Percentiles rank a stretch among this genome's conserved stretches.
phyloP scores from a whole-genome alignment of 1,139 yeast species.

The Pneumocystis jirovecii region DNA sequence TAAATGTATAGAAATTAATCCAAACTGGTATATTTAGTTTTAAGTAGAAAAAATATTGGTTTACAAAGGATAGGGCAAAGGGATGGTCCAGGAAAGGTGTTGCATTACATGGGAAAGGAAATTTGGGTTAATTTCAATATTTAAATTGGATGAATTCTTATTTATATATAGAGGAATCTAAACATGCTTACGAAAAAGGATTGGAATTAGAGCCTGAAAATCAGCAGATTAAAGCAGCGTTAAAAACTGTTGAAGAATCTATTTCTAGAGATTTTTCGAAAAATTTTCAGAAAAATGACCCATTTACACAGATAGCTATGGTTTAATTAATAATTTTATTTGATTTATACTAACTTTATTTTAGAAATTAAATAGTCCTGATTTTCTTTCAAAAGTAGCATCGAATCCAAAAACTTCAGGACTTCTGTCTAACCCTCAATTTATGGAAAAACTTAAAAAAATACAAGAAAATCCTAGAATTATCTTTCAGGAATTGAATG shows the following conservation, averaged over 20 bases:
- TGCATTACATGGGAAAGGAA: conserved; percentile 74
- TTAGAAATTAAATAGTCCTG: conserved; percentile 61
- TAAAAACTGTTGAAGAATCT: conserved; percentile 51
- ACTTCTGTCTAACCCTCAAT: conserved; percentile 71
- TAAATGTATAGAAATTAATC: conserved; percentile 62
- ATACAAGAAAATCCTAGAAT: conserved; percentile 50
- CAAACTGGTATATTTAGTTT: conserved; percentile 38
- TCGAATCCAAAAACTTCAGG: conserved; percentile 78
- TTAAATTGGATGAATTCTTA: conserved; percentile 32
- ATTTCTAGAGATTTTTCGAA: conserved; percentile 23
- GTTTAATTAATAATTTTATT: conserved; percentile 28
- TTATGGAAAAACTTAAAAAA: conserved; percentile 55
- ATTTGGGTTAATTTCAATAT: conserved; percentile 26
- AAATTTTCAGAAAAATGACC: conserved; percentile 26
- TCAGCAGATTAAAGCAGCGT: conserved; percentile 77
- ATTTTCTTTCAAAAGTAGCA: conserved; percentile 57
- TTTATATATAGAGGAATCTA: conserved; percentile 23
- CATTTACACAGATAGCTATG: conserved; percentile 57
- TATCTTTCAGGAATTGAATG: conserved; percentile 29
- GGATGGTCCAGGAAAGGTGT: conserved; percentile 91
- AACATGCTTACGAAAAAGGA: conserved; percentile 60
- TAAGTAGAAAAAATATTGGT: not conserved
- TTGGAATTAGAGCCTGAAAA: conserved; percentile 67
- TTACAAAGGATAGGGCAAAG: conserved; percentile 35
- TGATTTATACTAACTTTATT: not conserved